A percentile compares a stretch with the other conserved stretches of the same genome.
phyloP scores from a whole-genome alignment of 129 eudicot genomes.

The Arctium lappa region DNA sequence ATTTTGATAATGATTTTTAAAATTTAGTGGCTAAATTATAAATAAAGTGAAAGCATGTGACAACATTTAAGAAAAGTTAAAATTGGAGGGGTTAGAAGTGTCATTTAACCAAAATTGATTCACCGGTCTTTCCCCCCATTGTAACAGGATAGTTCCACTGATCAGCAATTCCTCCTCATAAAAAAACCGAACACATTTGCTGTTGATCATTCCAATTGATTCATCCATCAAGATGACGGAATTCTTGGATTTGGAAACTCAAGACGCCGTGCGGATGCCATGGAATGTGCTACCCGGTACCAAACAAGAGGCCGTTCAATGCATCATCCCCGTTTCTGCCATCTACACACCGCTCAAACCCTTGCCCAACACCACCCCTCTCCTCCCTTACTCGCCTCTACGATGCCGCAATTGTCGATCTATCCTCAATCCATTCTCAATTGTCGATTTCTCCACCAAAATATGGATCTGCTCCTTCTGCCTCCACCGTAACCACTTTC shows the following conservation, averaged over 20 bases:
- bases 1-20: too few species aligned
- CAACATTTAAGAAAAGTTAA: not conserved
- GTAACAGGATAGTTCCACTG: not conserved
- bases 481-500: constrained; percentile 83
- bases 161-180: not conserved
- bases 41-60: too few species aligned
- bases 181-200: not conserved
- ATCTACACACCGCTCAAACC: constrained; percentile 95
- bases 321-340: constrained; percentile 76
- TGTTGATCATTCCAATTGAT: too few species aligned
- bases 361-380: constrained; percentile 46
- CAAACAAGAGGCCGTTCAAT: constrained; percentile 62
- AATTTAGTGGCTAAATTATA: too few species aligned
- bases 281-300: constrained; percentile 96
- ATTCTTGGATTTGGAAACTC: constrained; percentile 70
- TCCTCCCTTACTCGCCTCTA: constrained; percentile 82
- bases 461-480: constrained; percentile 94
- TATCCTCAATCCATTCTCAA: constrained; percentile 81
- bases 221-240: constrained; percentile 55
- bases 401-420: constrained; percentile 93
- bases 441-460: constrained; percentile 85
- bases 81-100: not conserved
- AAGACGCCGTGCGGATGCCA: constrained; percentile 93
- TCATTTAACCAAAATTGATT: not conserved
- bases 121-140: not conserved